These are phyloP conservation scores for Clarireedia homoeocarpa DNA, from an alignment of 2,329 filamentous ascomycete species.

Conservation along the genomic window DNA sequence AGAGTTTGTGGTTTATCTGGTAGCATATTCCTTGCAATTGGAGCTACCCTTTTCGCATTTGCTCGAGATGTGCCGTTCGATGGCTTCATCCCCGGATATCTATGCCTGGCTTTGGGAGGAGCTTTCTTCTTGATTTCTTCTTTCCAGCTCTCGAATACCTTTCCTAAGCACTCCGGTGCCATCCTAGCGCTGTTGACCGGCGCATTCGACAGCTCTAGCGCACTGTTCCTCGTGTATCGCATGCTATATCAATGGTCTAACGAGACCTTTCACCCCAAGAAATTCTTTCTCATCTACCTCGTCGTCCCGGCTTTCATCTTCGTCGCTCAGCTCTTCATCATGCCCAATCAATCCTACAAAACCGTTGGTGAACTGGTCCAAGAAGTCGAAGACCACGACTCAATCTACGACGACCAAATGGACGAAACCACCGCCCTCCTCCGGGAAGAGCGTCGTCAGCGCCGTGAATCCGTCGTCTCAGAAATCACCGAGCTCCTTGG, in stretches of 20 bases:
- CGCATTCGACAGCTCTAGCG: constrained; percentile 76
- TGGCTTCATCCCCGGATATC: constrained; percentile 64
- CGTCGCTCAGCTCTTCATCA: constrained; percentile 58
- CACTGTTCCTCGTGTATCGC: constrained; percentile 68
- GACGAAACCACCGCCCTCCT: constrained; percentile 38
- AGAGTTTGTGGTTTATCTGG: constrained; percentile 67
- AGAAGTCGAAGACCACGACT: constrained; percentile 51
- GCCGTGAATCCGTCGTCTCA: constrained; percentile 35
- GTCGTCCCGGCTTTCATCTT: constrained; percentile 60
- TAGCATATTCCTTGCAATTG: constrained; percentile 57
- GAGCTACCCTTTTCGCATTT: constrained; percentile 67
- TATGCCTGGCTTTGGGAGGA: constrained; percentile 69
- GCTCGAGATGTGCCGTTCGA: constrained; percentile 61
- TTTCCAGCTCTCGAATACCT: constrained; percentile 79
- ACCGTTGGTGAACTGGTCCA: constrained; percentile 76
- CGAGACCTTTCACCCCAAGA: constrained; percentile 50
- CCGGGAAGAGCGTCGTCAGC: constrained; percentile 41
- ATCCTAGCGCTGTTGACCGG: constrained; percentile 74
- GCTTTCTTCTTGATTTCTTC: constrained; percentile 77
- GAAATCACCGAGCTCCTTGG: constrained; percentile 71
- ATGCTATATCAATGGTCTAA: constrained; percentile 56
- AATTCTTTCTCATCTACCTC: constrained; percentile 68
- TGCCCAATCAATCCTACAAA: constrained; percentile 74
- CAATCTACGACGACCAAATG: constrained; percentile 44
- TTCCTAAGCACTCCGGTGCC: constrained; percentile 68